Evolutionary conservation across 352 stramenopile genomes (phyloP), one percentile per base, ranked within the genome.

Genomic region (Globisporangium acanthophoron): DNA sequence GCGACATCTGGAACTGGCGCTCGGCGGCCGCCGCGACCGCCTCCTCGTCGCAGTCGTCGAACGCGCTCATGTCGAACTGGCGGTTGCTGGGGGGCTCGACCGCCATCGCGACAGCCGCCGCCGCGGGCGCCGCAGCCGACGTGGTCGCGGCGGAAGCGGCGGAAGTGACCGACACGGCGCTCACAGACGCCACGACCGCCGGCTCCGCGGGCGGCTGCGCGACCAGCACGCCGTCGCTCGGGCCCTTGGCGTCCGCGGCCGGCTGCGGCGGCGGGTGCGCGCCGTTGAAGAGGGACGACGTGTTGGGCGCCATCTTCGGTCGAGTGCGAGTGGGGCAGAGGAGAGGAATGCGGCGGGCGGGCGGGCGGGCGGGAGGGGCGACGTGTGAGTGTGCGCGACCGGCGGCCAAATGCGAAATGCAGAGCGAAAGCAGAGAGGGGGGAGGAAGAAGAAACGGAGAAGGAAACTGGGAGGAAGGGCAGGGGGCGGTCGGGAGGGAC

Each of bases 221-320:
- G 35, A 80, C 69, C 69, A 79, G 71, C 48, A 73, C 59, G 46
- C 56, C 39, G 43, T 61, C 51, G 24, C 31, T 29, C 16, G 31
- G 39, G 12, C 59, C 20, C 52, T 69, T 54, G 7, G 56, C 43
- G 61, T 78, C 64, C 18, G 40, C 18, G 53, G 71, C 61, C 56
- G 71, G 52, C 56, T 70, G 52, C 54, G 70, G 49, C 55, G 52
- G 55, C 29, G 58, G 50, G 13, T 67, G 69, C 24, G 69, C 69
- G 66, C 85, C 71, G 62, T 88, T 80, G 61, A 83, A 87, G 43
- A 89, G 57, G 18, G 78, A 78, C 21, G 71, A 79, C 48, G 70
- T 72, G 67, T 82, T 91, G 61, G 62, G 69, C 41, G 78, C 75
- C 77, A 86, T 85, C 39, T 24, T 44, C 5, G 8, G 29, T 54